Percentiles rank a stretch among this genome's conserved stretches.
phyloP scores from a whole-genome alignment of 2,329 filamentous ascomycete species.

The Colletotrichum truncatum region DNA sequence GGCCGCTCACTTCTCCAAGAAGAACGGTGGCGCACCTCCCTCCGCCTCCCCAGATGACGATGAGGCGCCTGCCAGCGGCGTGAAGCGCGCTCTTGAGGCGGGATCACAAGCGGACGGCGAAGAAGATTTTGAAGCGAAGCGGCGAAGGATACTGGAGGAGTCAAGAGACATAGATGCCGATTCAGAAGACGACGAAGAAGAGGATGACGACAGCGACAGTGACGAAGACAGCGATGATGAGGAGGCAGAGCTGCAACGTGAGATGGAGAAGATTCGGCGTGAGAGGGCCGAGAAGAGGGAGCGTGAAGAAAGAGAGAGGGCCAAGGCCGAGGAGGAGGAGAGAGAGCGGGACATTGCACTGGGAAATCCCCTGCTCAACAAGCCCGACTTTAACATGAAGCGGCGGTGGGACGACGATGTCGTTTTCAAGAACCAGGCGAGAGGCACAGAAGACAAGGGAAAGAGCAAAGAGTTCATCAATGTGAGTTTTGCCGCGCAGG shows the following conservation, averaged over 20 bases:
- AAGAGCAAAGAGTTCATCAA: constrained; percentile 97
- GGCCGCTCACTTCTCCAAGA: constrained; percentile 86
- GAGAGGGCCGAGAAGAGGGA: constrained; percentile 85
- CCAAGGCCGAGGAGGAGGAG: constrained; percentile 83
- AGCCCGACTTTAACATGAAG: constrained; percentile 89
- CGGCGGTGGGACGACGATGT: constrained; percentile 97
- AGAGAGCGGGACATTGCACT: constrained; percentile 88
- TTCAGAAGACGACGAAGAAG: constrained; percentile 71
- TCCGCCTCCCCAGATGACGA: constrained; percentile 56
- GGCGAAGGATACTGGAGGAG: constrained; percentile 87
- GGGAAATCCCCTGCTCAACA: constrained; percentile 92
- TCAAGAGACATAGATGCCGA: constrained; percentile 87
- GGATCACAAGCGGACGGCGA: constrained; percentile 53
- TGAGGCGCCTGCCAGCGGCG: constrained; percentile 45
- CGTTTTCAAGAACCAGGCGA: constrained; percentile 98
- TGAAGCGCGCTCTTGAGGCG: constrained; percentile 73
- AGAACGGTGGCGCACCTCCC: constrained; percentile 68
- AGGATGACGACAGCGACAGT: constrained; percentile 54
- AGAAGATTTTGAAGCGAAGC: constrained; percentile 82
- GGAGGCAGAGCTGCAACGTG: constrained; percentile 87
- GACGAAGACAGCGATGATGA: constrained; percentile 82
- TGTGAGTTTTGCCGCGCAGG: constrained; percentile 57
- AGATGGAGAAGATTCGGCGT: constrained; percentile 92
- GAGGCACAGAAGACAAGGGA: constrained; percentile 90
- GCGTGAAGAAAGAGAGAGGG: constrained; percentile 56